phyloP scores from a whole-genome alignment of 192 early-diverging fungal genomes.

The Backusella circina region DNA sequence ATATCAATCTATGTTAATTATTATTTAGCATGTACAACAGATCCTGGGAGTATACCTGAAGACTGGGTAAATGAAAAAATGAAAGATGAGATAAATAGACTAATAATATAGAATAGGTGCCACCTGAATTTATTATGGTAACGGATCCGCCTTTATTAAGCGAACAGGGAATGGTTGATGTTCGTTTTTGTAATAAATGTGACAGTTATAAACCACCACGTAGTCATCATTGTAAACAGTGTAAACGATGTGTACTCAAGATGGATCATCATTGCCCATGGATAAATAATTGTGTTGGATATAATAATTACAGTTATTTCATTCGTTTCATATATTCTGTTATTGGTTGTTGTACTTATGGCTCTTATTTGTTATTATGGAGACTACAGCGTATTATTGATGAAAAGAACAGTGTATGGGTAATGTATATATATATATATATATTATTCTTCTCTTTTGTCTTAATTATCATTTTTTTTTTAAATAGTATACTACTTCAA shows the following conservation, averaged over 20 bases:
- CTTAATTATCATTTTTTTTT: neutral
- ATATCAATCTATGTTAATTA: conserved; percentile 79
- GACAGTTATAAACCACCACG: conserved; percentile 68
- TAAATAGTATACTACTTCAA: neutral
- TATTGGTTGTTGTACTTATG: conserved; percentile 50
- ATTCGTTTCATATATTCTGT: conserved; percentile 77
- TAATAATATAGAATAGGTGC: neutral
- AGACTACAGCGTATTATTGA: conserved; percentile 48
- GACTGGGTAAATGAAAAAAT: conserved; percentile 32
- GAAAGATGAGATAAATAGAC: neutral
- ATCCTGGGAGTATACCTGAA: conserved; percentile 72
- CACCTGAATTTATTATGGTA: neutral
- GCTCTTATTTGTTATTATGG: conserved; percentile 49
- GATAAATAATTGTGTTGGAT: conserved; percentile 85
- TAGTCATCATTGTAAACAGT: conserved; percentile 72
- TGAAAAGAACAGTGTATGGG: neutral
- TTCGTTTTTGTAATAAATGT: conserved; percentile 66
- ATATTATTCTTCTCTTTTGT: neutral
- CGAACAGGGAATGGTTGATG: conserved; percentile 47
- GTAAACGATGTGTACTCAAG: conserved; percentile 75
- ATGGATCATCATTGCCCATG: conserved; percentile 93
- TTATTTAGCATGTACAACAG: conserved; percentile 65
- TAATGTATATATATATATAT: neutral
- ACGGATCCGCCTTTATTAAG: conserved; percentile 29
- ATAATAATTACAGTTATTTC: conserved; percentile 71